Evolutionary conservation across 2,329 filamentous ascomycete species (phyloP).

Genomic region (Pestalotiopsis sp.): DNA sequence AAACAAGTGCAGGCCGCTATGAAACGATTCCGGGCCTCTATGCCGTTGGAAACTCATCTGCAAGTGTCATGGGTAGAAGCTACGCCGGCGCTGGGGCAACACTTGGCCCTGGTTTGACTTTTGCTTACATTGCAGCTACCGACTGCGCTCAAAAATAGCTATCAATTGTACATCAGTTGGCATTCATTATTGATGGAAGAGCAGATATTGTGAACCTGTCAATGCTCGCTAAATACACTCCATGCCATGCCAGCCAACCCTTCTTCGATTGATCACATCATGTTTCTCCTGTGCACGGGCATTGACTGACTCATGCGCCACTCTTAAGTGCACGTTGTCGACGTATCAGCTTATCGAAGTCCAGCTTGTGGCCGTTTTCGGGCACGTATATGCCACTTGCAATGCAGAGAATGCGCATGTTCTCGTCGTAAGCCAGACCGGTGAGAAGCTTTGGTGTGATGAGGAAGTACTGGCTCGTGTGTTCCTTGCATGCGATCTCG

Average conservation of each 20-base stretch:
- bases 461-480: slow-evolving; percentile 87
- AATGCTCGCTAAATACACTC: too few species aligned
- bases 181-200: too few species aligned
- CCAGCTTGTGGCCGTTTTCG: slow-evolving; percentile 50
- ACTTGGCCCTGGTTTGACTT: slow-evolving; percentile 37
- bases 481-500: slow-evolving; percentile 88
- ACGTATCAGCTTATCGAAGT: slow-evolving; percentile 49
- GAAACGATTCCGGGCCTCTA: slow-evolving; percentile 33
- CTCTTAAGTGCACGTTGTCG: slow-evolving; percentile 36
- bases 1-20: slow-evolving; percentile 14
- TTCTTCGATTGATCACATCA: too few species aligned
- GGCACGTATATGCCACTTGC: slow-evolving; percentile 81
- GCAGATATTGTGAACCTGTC: too few species aligned
- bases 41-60: slow-evolving; percentile 35
- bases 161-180: neutral
- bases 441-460: slow-evolving; percentile 95
- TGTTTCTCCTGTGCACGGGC: too few species aligned
- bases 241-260: too few species aligned
- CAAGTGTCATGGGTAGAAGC: slow-evolving; percentile 34
- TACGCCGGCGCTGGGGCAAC: slow-evolving; percentile 38
- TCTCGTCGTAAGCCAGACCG: slow-evolving; percentile 80
- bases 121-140: slow-evolving; percentile 33
- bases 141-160: neutral
- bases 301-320: neutral
- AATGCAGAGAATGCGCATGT: slow-evolving; percentile 94